Conservation (phyloP, 805 yeast species). For the Danielozyma ontarioensis region DNA sequence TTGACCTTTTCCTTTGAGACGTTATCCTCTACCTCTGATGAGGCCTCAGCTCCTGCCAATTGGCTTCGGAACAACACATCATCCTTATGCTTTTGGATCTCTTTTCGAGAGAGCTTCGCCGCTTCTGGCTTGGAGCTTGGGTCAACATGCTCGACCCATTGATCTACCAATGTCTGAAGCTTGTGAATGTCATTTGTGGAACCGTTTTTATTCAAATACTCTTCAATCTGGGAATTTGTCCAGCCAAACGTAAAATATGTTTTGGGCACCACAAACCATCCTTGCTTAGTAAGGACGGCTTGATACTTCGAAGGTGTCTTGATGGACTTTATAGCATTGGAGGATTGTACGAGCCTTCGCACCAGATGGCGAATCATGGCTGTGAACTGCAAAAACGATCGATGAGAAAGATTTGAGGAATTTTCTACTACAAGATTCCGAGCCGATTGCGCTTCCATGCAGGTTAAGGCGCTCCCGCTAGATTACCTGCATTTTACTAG, state of each 20-base stretch:
- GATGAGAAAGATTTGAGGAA: conserved; percentile 5
- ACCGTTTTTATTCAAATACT: conserved; percentile 1
- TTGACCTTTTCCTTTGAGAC: conserved; percentile 2
- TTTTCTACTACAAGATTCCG: not conserved
- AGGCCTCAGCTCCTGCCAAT: too few species aligned
- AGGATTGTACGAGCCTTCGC: not conserved
- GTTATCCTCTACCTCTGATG: too few species aligned
- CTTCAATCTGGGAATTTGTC: conserved; percentile 11
- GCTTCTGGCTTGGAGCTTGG: conserved; percentile 6
- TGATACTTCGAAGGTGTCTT: conserved; percentile 9
- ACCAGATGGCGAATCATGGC: not conserved
- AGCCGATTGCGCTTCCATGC: conserved; percentile 2
- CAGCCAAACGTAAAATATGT: conserved; percentile 13
- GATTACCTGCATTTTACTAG: too few species aligned
- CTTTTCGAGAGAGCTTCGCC: conserved; percentile 8
- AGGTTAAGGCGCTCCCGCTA: conserved; percentile 5
- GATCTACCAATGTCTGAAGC: conserved; percentile 8
- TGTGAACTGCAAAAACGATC: not conserved
- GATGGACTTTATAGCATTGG: conserved; percentile 3
- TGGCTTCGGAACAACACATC: conserved; percentile 18
- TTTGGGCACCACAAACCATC: conserved; percentile 19
- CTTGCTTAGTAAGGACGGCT: conserved; percentile 13
- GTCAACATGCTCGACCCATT: conserved; percentile 12
- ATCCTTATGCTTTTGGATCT: conserved; percentile 9
- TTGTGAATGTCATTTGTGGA: not conserved